phyloP scores from a whole-genome alignment of 345 rosid genomes.

The Sisymbrium irio region DNA sequence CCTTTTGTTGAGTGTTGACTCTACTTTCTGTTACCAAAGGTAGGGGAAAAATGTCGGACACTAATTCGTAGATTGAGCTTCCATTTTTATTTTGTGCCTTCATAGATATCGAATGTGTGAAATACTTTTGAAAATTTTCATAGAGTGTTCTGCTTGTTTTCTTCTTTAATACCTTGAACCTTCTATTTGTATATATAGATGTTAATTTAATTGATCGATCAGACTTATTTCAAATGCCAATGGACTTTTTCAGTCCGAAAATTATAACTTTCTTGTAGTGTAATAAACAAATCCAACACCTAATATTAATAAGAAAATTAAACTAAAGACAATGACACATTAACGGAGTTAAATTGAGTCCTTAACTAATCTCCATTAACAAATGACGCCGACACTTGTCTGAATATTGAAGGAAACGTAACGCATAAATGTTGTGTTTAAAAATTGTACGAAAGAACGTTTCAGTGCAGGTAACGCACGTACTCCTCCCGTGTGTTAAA shows the following conservation, averaged over 20 bases:
- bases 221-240: no score
- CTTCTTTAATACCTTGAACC: no score
- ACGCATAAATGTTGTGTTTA: no score
- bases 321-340: neutral
- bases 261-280: neutral
- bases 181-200: no score
- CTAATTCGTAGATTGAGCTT: neutral
- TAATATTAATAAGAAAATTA: neutral
- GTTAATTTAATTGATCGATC: neutral
- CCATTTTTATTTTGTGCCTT: neutral
- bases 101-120: neutral
- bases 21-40: neutral
- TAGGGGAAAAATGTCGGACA: neutral
- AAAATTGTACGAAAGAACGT: neutral
- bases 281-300: neutral
- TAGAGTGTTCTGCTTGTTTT: no score
- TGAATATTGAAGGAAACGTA: neutral
- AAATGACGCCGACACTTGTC: slow-evolving; percentile 12
- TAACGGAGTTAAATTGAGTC: slow-evolving; percentile 10
- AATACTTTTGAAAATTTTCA: no score
- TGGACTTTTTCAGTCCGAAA: neutral
- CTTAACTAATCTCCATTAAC: neutral
- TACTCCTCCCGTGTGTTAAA: neutral
- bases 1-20: neutral
- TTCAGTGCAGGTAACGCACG: neutral